Percentiles rank a stretch among this genome's conserved stretches.
Evolutionary conservation across 768 basidiomycete species (phyloP).

Genomic region (Rhodotorula taiwanensis): DNA sequence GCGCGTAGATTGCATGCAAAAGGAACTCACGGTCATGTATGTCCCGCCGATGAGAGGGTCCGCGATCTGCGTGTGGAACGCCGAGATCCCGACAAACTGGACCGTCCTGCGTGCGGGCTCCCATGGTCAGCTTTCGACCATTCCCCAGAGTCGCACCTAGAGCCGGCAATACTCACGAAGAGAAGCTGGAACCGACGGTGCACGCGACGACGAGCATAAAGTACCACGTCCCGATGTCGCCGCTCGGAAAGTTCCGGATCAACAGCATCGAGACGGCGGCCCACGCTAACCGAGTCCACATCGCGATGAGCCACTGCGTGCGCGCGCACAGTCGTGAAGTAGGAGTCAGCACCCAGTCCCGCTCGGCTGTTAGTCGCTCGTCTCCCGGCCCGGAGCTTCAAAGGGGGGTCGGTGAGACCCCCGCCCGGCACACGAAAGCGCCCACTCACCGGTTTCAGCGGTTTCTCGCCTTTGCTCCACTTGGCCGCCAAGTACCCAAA

Average conservation of each 20-base stretch:
- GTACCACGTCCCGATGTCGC: constrained; percentile 53
- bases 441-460: constrained; percentile 55
- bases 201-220: constrained; percentile 72
- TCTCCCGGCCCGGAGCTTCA: too few relatives aligned
- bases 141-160: too few relatives aligned
- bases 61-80: constrained; percentile 92
- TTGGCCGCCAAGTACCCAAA: constrained; percentile 90
- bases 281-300: constrained; percentile 77
- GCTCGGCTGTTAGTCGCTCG: too few relatives aligned
- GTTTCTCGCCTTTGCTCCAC: constrained; percentile 74
- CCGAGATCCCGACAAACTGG: constrained; percentile 99
- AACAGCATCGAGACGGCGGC: constrained; percentile 65
- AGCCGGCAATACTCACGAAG: constrained; percentile 57
- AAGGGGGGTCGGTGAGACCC: too few relatives aligned
- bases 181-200: constrained; percentile 75
- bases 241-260: constrained; percentile 74
- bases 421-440: too few relatives aligned
- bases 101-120: constrained; percentile 67
- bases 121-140: too few relatives aligned
- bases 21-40: constrained; percentile 73
- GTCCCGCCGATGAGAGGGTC: constrained; percentile 97
- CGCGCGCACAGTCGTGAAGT: too few relatives aligned
- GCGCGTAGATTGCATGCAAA: too few relatives aligned
- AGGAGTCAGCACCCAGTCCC: too few relatives aligned
- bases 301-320: constrained; percentile 71